These are phyloP conservation scores for Penicillium concentricum DNA, from an alignment of 2,329 filamentous ascomycete species.

Conservation along the genomic window DNA sequence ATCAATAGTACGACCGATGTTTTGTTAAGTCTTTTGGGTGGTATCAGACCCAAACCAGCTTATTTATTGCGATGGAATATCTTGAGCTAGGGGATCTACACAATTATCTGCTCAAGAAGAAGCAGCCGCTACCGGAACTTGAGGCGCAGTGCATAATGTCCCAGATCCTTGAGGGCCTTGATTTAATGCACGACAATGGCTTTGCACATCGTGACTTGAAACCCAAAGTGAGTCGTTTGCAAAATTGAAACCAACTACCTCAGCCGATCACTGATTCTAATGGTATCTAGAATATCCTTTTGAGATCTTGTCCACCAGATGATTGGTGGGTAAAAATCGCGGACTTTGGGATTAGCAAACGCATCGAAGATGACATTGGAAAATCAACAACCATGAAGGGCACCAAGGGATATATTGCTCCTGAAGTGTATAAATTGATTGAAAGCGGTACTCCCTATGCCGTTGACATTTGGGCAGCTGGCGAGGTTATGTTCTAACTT, in stretches of 20 bases:
- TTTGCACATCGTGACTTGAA: conserved; percentile 11
- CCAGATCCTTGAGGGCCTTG: conserved; percentile 6
- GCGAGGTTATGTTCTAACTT: not conserved
- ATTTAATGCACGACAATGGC: conserved; percentile 6
- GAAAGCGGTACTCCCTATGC: not conserved
- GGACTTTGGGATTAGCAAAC: conserved; percentile 4
- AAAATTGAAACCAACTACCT: not conserved
- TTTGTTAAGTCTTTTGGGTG: conserved; percentile 11
- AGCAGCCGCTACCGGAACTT: not conserved
- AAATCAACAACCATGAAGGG: not conserved
- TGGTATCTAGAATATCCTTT: not conserved
- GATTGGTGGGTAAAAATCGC: conserved; percentile 4
- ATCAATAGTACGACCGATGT: not conserved
- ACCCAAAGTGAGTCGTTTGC: not conserved
- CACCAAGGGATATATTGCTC: conserved; percentile 1
- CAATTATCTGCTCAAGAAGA: not conserved
- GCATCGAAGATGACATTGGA: not conserved
- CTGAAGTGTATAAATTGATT: not conserved
- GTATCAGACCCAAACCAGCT: not conserved
- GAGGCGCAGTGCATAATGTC: not conserved
- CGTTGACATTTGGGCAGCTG: not conserved
- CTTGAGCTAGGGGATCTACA: conserved; percentile 2
- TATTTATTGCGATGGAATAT: conserved; percentile 13
- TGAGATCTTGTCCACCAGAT: not conserved
- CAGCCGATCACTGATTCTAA: not conserved